Base-by-base conservation (phyloP, 768 basidiomycete species). In the Hygrocybe punicea region DNA sequence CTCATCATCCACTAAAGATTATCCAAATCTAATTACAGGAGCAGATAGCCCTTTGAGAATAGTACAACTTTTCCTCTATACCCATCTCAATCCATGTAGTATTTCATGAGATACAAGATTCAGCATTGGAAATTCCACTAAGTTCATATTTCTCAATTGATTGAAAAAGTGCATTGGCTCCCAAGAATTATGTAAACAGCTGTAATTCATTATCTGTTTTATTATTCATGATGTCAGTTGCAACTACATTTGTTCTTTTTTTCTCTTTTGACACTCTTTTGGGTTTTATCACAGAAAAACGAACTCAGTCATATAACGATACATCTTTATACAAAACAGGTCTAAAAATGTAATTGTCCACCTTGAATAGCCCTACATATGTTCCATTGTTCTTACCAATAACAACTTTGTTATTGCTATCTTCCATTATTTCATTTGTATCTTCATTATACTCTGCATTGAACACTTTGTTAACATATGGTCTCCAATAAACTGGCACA, bases 271-370 rank as follows among this genome's bases (percentile, higher is more conserved):
- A 23, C 29, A 29, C 29, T 29, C 42, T 44, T 46, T 39, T 48
- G 33, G 33, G 49, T 47, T 51, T 60, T 58, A 50, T 40, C 59
- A 34, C 57, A 40, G 53, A 62, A 19, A 51, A 33, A 40, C 56
- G 29, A 24, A 68, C 53, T 64, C 64, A 71, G 25, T 73, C 68
- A 64, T 72, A 72, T 19, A 72, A 51, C 55, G 33, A 57, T 25
- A 67, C 40, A 58, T 59, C 3, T n/a, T 67, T 62, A 9, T 65
- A 56, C 25, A 57, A 36, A 6, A 19, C 21, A 11, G 71, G 62
- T 24, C 71, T 46, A 51, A 57, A 68, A 21, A 63, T 65, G 53
- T 71, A 71, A 47, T 71, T 67, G 55, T 63, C 51, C 14, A 69
- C 62, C 37, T 46, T 50, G 2, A 65, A 65, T 37, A 63, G 48